Evolutionary conservation across 148 eudicot species (phyloP).

Genomic region (Gaultheria prostrata): DNA sequence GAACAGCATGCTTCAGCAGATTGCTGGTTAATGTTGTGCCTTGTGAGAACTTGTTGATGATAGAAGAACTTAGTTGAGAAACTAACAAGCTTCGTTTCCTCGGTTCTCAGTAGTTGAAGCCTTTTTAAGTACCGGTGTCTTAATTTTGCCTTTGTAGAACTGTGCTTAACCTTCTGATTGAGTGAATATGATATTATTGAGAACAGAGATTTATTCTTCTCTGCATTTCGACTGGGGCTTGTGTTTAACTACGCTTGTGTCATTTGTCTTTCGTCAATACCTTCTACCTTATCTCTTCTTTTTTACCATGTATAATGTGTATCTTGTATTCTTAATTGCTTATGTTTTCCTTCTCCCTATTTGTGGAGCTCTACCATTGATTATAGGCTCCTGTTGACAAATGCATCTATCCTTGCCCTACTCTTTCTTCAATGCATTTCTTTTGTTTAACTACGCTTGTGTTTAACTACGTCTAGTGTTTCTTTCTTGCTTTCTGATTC

Average conservation of each 20-base stretch:
- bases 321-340: neutral
- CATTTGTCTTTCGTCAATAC: neutral
- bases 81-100: neutral
- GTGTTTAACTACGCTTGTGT: neutral
- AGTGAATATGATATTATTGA: neutral
- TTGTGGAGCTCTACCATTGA: neutral
- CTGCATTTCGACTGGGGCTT: neutral
- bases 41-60: neutral
- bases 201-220: neutral
- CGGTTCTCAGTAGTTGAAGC: neutral
- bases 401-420: neutral
- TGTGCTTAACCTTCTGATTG: neutral
- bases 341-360: neutral
- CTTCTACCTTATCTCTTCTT: neutral
- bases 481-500: neutral
- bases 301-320: neutral
- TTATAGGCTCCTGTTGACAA: neutral
- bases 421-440: neutral
- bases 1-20: constrained; percentile 2
- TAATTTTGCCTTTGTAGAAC: neutral
- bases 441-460: neutral
- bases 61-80: neutral
- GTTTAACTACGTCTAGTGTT: neutral
- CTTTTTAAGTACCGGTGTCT: constrained; percentile 1
- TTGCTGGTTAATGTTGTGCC: neutral